phyloP scores from a whole-genome alignment of 495 filamentous ascomycete genomes.

The Talaromyces nanjingensis region DNA sequence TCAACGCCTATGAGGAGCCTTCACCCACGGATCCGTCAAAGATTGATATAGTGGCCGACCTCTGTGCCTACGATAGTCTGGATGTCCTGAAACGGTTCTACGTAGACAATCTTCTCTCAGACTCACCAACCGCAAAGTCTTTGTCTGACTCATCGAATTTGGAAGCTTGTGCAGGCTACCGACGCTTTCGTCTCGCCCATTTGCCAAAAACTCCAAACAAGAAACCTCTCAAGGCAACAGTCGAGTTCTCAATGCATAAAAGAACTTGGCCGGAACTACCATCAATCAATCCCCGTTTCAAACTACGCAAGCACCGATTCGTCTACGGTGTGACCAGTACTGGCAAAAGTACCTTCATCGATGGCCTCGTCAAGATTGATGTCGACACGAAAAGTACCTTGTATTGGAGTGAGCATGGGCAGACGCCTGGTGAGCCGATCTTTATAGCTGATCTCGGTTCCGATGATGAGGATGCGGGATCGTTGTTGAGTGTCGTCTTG shows the following conservation, averaged over 20 bases:
- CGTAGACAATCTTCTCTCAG: constrained; percentile 50
- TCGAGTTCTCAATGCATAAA: constrained; percentile 27
- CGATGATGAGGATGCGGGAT: constrained; percentile 57
- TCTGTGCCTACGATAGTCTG: constrained; percentile 46
- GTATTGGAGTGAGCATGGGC: constrained; percentile 53
- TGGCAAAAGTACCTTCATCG: constrained; percentile 54
- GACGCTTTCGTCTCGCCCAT: constrained; percentile 42
- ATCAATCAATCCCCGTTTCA: constrained; percentile 54
- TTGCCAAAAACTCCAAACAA: constrained; percentile 18
- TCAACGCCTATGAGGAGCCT: constrained; percentile 65
- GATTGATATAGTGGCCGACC: constrained; percentile 50
- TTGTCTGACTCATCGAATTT: constrained; percentile 21
- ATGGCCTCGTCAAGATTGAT: constrained; percentile 66
- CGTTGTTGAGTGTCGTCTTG: constrained; percentile 64
- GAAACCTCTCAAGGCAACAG: constrained; percentile 14
- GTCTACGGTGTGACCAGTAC: constrained; percentile 53
- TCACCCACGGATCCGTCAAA: constrained; percentile 26
- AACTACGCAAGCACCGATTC: constrained; percentile 52
- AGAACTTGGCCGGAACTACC: constrained; percentile 52
- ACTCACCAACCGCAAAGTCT: constrained; percentile 21
- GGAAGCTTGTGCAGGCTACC: constrained; percentile 26
- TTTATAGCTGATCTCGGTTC: constrained; percentile 31
- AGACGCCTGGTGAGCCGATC: constrained; percentile 68
- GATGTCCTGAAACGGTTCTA: constrained; percentile 47
- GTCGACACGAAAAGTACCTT: constrained; percentile 37